Conservation (phyloP, 306 rosid genomes). For the Datisca glomerata region DNA sequence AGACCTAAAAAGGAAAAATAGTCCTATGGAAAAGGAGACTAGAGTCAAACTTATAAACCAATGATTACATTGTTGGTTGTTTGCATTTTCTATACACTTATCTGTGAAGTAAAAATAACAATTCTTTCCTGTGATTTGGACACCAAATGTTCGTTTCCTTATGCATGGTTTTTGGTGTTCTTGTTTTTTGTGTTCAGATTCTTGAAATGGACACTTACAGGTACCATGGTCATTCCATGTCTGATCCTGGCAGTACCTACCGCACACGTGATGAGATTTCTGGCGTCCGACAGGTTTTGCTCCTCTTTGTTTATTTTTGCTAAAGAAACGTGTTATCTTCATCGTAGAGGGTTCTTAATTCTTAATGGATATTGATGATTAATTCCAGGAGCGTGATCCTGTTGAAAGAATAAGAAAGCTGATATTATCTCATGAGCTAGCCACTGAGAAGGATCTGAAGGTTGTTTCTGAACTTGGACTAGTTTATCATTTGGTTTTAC, state of each 20-base stretch:
- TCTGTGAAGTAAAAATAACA: too few species aligned
- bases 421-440: constrained; percentile 57
- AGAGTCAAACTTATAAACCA: too few species aligned
- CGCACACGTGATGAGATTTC: constrained; percentile 95
- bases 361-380: constrained; percentile 6
- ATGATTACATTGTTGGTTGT: too few species aligned
- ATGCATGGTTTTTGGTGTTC: constrained; percentile 4
- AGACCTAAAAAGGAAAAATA: too few species aligned
- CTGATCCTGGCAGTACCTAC: constrained; percentile 98
- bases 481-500: too few species aligned
- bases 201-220: constrained; percentile 97
- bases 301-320: neutral
- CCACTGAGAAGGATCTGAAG: constrained; percentile 87
- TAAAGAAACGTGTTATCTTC: neutral
- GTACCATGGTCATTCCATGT: constrained; percentile 98
- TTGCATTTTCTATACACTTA: too few species aligned
- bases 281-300: constrained; percentile 82
- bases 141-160: too few species aligned
- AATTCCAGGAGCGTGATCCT: constrained; percentile 86
- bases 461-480: constrained; percentile 16
- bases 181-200: constrained; percentile 41
- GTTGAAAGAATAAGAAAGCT: constrained; percentile 83
- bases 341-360: constrained; percentile 2
- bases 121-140: neutral
- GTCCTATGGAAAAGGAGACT: too few species aligned